A percentile compares a stretch with the other conserved stretches of the same genome.
phyloP scores from a whole-genome alignment of 331 rosid species.

The Stylosanthes scabra region DNA sequence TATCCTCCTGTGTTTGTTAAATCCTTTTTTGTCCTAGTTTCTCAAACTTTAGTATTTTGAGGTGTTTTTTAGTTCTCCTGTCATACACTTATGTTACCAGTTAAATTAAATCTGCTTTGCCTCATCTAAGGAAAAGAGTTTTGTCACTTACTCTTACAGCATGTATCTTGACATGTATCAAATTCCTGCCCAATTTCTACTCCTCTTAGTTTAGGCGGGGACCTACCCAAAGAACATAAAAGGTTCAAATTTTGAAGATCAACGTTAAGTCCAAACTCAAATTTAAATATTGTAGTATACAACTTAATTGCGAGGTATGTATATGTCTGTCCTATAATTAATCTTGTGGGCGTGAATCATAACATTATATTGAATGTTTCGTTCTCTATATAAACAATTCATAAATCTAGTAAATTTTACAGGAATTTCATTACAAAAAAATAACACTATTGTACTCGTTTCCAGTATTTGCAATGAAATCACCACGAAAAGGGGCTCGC shows the following conservation, averaged over 20 bases:
- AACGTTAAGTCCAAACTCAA: background rate
- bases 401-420: background rate
- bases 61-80: conserved; percentile 42
- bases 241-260: background rate
- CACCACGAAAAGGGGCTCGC: conserved; percentile 99
- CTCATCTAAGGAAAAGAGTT: conserved; percentile 3
- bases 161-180: too few relatives aligned
- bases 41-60: conserved; percentile 43
- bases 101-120: conserved; percentile 41
- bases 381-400: background rate
- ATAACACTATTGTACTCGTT: conserved; percentile 37
- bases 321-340: too few relatives aligned
- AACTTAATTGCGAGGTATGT: too few relatives aligned
- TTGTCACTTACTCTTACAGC: too few relatives aligned
- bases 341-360: conserved; percentile 1
- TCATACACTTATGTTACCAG: conserved; percentile 45
- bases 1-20: conserved; percentile 31
- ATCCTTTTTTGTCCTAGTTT: conserved; percentile 4
- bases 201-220: too few relatives aligned
- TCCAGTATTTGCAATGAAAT: conserved; percentile 46
- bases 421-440: conserved; percentile 26
- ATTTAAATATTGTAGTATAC: too few relatives aligned
- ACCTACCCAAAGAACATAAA: background rate
- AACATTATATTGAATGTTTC: conserved; percentile 6
- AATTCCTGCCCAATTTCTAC: too few relatives aligned